phyloP scores from a whole-genome alignment of 1,284 basidiomycete species.

The Ceratobasidium papillatum region DNA sequence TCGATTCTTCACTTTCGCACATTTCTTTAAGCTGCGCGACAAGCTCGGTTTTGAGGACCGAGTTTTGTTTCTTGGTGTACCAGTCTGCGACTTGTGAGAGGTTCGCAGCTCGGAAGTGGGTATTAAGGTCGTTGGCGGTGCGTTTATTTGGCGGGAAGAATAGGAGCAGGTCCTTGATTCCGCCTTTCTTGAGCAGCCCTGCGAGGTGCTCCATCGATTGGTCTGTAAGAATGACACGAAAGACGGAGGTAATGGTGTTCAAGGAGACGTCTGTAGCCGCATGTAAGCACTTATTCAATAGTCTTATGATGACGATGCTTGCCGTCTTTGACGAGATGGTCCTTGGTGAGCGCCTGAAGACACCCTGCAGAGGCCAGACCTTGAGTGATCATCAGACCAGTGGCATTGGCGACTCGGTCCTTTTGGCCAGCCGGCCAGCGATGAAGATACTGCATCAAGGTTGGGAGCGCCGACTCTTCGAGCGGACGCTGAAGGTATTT shows the following conservation, averaged over 20 bases:
- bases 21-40: conserved; percentile 68
- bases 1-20: conserved; percentile 65
- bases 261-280: conserved; percentile 71
- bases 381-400: conserved; percentile 83
- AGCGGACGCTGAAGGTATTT: conserved; percentile 98
- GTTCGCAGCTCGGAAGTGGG: conserved; percentile 84
- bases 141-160: conserved; percentile 90
- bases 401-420: conserved; percentile 83
- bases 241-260: conserved; percentile 78
- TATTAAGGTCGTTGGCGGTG: conserved; percentile 75
- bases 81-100: conserved; percentile 85
- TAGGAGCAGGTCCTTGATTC: conserved; percentile 82
- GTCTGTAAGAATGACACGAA: conserved; percentile 80
- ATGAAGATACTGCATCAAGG: conserved; percentile 88
- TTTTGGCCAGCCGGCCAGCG: conserved; percentile 79
- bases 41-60: conserved; percentile 74
- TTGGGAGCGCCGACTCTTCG: conserved; percentile 84
- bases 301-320: conserved; percentile 48
- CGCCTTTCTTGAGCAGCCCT: conserved; percentile 77
- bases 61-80: conserved; percentile 88
- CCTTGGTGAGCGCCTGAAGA: conserved; percentile 85
- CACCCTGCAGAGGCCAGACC: conserved; percentile 80
- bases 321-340: conserved; percentile 95
- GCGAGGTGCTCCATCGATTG: conserved; percentile 89
- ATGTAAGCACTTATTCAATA: not conserved